phyloP scores from a whole-genome alignment of 2,329 filamentous ascomycete genomes.

The Colletotrichum sp. region DNA sequence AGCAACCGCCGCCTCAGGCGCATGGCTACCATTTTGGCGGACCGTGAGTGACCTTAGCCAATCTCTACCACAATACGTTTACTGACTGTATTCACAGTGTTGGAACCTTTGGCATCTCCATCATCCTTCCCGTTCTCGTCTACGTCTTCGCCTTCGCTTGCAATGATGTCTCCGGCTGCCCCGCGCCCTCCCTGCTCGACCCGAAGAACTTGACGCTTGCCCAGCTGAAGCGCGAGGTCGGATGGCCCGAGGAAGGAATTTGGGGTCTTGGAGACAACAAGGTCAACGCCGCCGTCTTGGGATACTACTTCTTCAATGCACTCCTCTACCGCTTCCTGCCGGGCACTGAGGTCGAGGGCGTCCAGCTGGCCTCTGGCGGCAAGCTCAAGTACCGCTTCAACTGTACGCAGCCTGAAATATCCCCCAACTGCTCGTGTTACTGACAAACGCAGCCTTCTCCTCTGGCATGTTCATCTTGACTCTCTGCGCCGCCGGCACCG shows the following conservation, averaged over 20 bases:
- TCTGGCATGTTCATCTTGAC: constrained; percentile 76
- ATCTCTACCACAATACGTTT: no score
- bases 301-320: constrained; percentile 79
- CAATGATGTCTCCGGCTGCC: constrained; percentile 93
- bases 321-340: constrained; percentile 79
- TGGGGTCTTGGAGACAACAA: constrained; percentile 72
- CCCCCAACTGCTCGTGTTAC: neutral
- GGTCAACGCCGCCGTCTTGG: constrained; percentile 71
- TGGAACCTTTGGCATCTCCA: constrained; percentile 78
- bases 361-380: constrained; percentile 71
- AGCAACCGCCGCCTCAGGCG: constrained; percentile 15
- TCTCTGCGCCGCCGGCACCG: constrained; percentile 75
- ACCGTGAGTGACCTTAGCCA: constrained; percentile 43
- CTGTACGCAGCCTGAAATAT: constrained; percentile 46
- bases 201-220: constrained; percentile 74
- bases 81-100: neutral
- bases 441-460: constrained; percentile 63
- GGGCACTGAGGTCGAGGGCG: constrained; percentile 72
- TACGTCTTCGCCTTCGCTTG: constrained; percentile 84
- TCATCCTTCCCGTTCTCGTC: constrained; percentile 78
- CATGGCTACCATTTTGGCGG: constrained; percentile 58
- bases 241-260: constrained; percentile 77
- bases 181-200: constrained; percentile 77
- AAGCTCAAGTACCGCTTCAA: constrained; percentile 84
- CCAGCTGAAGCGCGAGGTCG: constrained; percentile 77